phyloP scores from a whole-genome alignment of 192 early-diverging fungal genomes.

The Rhizophagus clarus region DNA sequence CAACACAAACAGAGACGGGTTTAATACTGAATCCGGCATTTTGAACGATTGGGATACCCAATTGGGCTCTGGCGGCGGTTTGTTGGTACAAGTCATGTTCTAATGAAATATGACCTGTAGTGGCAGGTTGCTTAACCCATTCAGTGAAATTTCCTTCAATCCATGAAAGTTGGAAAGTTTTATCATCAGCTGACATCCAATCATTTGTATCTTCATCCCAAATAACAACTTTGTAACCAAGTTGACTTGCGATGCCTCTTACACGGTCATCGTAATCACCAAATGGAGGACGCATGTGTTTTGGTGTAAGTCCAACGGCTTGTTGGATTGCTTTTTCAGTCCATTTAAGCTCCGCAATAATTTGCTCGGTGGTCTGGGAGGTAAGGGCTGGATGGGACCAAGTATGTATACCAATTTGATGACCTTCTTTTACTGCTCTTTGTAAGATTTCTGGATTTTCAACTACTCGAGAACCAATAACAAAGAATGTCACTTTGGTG shows the following conservation, averaged over 20 bases:
- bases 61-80: neutral
- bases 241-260: slow-evolving; percentile 57
- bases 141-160: slow-evolving; percentile 20
- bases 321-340: slow-evolving; percentile 57
- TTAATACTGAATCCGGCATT: neutral
- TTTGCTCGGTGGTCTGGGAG: slow-evolving; percentile 43
- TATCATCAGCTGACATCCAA: neutral
- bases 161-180: neutral
- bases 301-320: slow-evolving; percentile 55
- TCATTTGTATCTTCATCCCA: slow-evolving; percentile 41
- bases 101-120: slow-evolving; percentile 50
- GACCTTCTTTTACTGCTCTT: slow-evolving; percentile 36
- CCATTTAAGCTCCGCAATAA: slow-evolving; percentile 59
- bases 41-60: neutral
- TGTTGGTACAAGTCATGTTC: slow-evolving; percentile 52
- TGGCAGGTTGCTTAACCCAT: slow-evolving; percentile 13
- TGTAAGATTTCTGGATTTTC: too few species aligned
- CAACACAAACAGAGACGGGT: neutral
- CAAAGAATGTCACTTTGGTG: too few species aligned
- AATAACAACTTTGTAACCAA: slow-evolving; percentile 47
- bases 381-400: slow-evolving; percentile 60
- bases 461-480: too few species aligned
- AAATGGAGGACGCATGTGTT: slow-evolving; percentile 63
- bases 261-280: slow-evolving; percentile 76
- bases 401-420: slow-evolving; percentile 63